A percentile compares a stretch with the other conserved stretches of the same genome.
These are phyloP conservation scores for Solanum virginianum DNA, from an alignment of 257 asterid genomes.

Conservation along the genomic window DNA sequence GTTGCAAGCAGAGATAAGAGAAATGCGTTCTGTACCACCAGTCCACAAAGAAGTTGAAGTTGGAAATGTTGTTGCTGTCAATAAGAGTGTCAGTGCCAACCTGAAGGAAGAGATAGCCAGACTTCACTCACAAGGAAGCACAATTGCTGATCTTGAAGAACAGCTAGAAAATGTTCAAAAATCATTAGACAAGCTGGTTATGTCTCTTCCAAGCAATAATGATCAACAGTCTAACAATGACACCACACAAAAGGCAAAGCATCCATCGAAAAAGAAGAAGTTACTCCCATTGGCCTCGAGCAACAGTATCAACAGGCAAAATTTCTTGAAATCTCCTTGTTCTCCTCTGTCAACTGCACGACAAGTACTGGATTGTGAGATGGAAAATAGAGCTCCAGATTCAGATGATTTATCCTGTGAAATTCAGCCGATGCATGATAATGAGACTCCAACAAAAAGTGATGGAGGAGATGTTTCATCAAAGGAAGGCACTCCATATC, in stretches of 20 bases:
- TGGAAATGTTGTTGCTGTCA: slow-evolving; percentile 38
- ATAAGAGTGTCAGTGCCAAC: slow-evolving; percentile 87
- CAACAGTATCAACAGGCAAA: slow-evolving; percentile 54
- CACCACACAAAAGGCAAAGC: slow-evolving; percentile 38
- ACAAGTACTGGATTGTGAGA: slow-evolving; percentile 46
- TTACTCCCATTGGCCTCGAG: slow-evolving; percentile 63
- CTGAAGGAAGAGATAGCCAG: slow-evolving; percentile 89
- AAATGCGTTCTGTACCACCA: slow-evolving; percentile 48
- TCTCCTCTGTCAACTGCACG: slow-evolving; percentile 67
- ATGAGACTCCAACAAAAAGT: slow-evolving; percentile 77
- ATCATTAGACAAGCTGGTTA: slow-evolving; percentile 78
- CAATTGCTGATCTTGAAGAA: slow-evolving; percentile 84
- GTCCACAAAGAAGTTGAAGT: slow-evolving; percentile 45
- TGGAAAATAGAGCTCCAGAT: slow-evolving; percentile 67
- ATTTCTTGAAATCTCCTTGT: slow-evolving; percentile 73
- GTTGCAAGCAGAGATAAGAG: slow-evolving; percentile 84
- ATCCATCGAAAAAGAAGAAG: slow-evolving; percentile 57
- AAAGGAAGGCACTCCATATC: slow-evolving; percentile 79
- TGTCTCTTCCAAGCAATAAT: slow-evolving; percentile 63
- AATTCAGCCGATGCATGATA: slow-evolving; percentile 47
- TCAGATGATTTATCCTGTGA: slow-evolving; percentile 44
- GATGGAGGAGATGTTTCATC: slow-evolving; percentile 72
- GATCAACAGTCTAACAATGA: slow-evolving; percentile 37
- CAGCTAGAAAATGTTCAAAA: slow-evolving; percentile 86
- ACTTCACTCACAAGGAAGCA: slow-evolving; percentile 93